These are phyloP conservation scores for Starmerella sp. DNA, from an alignment of 805 yeast species.

Conservation along the genomic window DNA sequence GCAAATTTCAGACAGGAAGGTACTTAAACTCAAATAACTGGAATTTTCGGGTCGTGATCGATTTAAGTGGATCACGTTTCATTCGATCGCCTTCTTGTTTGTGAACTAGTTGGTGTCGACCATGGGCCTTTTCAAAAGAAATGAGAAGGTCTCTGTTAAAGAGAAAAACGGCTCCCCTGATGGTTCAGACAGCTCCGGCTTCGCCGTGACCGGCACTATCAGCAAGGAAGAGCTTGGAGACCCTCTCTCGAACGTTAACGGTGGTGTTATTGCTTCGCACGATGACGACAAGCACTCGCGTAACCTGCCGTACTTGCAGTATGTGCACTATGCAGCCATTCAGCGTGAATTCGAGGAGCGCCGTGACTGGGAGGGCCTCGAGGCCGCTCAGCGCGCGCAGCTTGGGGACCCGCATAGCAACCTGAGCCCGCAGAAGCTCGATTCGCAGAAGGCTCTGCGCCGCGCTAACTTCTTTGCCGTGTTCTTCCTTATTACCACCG, in stretches of 20 bases:
- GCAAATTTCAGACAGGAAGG: not conserved
- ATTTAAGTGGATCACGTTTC: too few species aligned
- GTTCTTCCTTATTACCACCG: slow-evolving; percentile 40
- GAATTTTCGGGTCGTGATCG: not conserved
- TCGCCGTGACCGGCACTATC: slow-evolving; percentile 9
- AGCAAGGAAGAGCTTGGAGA: slow-evolving; percentile 9
- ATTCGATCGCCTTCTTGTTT: not conserved
- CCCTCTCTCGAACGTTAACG: slow-evolving; percentile 9
- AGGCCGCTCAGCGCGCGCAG: slow-evolving; percentile 13
- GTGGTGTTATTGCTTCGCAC: slow-evolving; percentile 12
- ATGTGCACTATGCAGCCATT: slow-evolving; percentile 19
- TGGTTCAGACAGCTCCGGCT: not conserved
- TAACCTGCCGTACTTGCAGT: slow-evolving; percentile 17
- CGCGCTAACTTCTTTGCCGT: slow-evolving; percentile 23
- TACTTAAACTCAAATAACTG: not conserved
- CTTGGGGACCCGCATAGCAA: slow-evolving; percentile 20
- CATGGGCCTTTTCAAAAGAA: not conserved
- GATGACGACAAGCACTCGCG: slow-evolving; percentile 18
- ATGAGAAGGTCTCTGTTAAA: not conserved
- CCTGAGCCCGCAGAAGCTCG: slow-evolving; percentile 17
- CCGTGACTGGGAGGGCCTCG: slow-evolving; percentile 17
- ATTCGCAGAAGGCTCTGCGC: slow-evolving; percentile 19
- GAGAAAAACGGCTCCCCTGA: not conserved
- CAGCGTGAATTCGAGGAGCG: slow-evolving; percentile 21
- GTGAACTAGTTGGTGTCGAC: not conserved